Evolutionary conservation across 1,284 basidiomycete species (phyloP).

Genomic region (Phellopilus nigrolimitatus): DNA sequence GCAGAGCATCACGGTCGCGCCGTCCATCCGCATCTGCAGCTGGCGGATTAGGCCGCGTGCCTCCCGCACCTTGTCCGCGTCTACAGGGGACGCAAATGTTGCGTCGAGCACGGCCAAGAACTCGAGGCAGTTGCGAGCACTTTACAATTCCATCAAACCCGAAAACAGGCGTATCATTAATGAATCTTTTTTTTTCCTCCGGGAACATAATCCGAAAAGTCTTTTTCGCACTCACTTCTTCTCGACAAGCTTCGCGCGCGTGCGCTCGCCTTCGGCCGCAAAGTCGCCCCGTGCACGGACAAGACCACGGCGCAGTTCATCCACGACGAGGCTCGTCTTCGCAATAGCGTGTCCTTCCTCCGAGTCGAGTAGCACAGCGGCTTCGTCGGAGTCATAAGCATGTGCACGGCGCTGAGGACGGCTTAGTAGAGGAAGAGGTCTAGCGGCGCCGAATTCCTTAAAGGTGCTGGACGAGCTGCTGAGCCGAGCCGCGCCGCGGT

Average conservation of each 20-base stretch:
- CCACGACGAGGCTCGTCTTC: constrained; percentile 65
- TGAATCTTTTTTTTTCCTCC: too few relatives aligned
- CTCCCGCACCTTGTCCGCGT: constrained; percentile 32
- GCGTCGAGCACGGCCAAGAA: too few relatives aligned
- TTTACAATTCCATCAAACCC: too few relatives aligned
- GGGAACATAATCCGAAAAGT: too few relatives aligned
- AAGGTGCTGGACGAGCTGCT: constrained; percentile 48
- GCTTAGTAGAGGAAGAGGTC: constrained; percentile 80
- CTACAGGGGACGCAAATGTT: constrained; percentile 40
- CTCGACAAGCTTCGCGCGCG: too few relatives aligned
- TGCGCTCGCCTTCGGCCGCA: too few relatives aligned
- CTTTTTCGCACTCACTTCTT: too few relatives aligned
- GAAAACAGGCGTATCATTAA: too few relatives aligned
- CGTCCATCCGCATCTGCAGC: constrained; percentile 58
- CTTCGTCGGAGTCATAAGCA: constrained; percentile 67
- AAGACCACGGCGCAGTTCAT: too few relatives aligned
- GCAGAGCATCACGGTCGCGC: constrained; percentile 65
- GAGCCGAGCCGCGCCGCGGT: too few relatives aligned
- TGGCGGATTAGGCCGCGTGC: constrained; percentile 50
- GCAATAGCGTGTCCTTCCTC: constrained; percentile 64
- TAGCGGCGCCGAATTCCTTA: constrained; percentile 10
- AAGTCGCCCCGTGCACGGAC: too few relatives aligned
- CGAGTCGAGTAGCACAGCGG: constrained; percentile 61
- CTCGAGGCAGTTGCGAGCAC: too few relatives aligned
- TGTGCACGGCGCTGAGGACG: constrained; percentile 74